Evolutionary conservation across 768 basidiomycete genomes (phyloP), one percentile per base, ranked within the genome.

Genomic region (Lyophyllum decastes): DNA sequence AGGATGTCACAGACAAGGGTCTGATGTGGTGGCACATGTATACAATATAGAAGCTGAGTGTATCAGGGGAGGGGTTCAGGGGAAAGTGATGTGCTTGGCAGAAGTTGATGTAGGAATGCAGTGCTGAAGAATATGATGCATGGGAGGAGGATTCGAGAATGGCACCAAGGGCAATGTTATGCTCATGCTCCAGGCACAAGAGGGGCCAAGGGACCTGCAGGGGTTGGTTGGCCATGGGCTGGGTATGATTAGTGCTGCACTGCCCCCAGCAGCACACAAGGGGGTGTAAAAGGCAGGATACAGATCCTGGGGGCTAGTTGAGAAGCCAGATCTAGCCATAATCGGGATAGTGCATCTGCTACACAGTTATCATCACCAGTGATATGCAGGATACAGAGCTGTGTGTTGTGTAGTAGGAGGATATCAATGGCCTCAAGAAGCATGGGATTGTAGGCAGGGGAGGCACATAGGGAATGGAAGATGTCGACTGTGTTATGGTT

Each of bases 61-160:
- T 77, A 47, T 78, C 70, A 2, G 61, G 53, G 0, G 75, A 77
- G 0, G 78, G 79, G 0, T 75, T 65, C 14, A 75, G 25, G 4
- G 75, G 67, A 14, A 77, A 61, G 2, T 67, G 6, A 52, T 80
- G 77, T 0, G 57, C 0, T 0, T 56, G 25, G 38, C 68, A 66
- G 60, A 80, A 79, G 0, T 65, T 59, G 10, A 78, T 24, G 44
- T 78, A 80, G 2, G 73, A 78, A 24, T 76, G 69, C n/a, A 77
- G 54, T 7, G 71, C 68, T 0, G 75, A 76, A 0, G 63, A 49
- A 59, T 79, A 79, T 0, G 12, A 30, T 10, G 30, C 10, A 10
- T 10, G 30, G 30, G 4, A 4, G 0, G 73, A 70, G 3, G 65
- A 65, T 0, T 12, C 16, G 17, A 74, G 69, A 19, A 78, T 55